phyloP scores from a whole-genome alignment of 192 early-diverging fungal species.

The Entophlyctis luteolus region DNA sequence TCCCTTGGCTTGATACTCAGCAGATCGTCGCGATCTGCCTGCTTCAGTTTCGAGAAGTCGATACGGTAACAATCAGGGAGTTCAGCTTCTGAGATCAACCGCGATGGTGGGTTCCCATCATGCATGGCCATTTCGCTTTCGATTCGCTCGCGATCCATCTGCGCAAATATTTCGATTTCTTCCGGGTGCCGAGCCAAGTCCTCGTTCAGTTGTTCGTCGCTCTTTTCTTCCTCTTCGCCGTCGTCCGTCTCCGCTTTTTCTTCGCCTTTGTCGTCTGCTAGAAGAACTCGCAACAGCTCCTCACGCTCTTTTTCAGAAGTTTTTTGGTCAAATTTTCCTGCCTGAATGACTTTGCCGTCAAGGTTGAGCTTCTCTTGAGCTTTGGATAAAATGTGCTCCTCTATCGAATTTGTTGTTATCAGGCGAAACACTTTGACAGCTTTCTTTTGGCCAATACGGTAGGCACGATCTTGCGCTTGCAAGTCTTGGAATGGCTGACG shows the following conservation, averaged over 20 bases:
- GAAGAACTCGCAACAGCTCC: conserved; percentile 75
- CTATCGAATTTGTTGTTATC: conserved; percentile 85
- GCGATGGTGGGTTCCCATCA: conserved; percentile 65
- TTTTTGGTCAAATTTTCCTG: conserved; percentile 98
- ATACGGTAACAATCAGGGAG: conserved; percentile 74
- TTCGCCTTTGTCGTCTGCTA: conserved; percentile 79
- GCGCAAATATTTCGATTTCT: conserved; percentile 68
- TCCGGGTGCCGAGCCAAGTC: conserved; percentile 75
- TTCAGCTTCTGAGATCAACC: conserved; percentile 81
- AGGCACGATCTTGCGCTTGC: conserved; percentile 98
- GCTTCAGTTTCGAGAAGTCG: conserved; percentile 43
- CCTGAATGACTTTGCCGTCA: conserved; percentile 98
- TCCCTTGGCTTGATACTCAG: conserved; percentile 61
- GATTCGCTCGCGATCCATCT: conserved; percentile 72
- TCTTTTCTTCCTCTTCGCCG: conserved; percentile 61
- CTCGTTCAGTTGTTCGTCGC: conserved; percentile 89
- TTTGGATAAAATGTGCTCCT: conserved; percentile 87
- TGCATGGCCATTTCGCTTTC: conserved; percentile 51
- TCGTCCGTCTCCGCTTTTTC: conserved; percentile 58
- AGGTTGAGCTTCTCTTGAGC: conserved; percentile 95
- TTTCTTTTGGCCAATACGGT: conserved; percentile 98
- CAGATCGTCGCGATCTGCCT: conserved; percentile 42
- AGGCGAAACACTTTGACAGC: conserved; percentile 93
- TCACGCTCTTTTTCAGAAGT: conserved; percentile 91
- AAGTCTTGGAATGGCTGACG: conserved; percentile 98